phyloP scores from a whole-genome alignment of 179 eudicot species.

The Nepenthes alata region DNA sequence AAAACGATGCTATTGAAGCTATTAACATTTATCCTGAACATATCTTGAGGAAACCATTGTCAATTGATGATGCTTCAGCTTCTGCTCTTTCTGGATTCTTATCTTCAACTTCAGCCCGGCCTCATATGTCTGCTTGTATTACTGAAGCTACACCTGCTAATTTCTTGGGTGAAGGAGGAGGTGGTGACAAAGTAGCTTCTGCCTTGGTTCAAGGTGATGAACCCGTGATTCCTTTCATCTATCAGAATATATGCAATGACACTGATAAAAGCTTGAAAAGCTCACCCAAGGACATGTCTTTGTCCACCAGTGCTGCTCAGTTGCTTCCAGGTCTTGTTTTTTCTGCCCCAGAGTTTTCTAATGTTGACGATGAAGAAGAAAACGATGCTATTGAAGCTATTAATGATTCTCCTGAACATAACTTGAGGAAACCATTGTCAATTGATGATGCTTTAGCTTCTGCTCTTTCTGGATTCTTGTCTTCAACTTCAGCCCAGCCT shows the following conservation, averaged over 20 bases:
- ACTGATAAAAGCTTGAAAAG: no score
- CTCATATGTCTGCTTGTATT: slow-evolving; percentile 11
- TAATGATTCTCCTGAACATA: slow-evolving; percentile 20
- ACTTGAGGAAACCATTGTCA: slow-evolving; percentile 38
- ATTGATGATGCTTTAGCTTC: slow-evolving; percentile 82
- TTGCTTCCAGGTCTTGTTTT: slow-evolving; percentile 46
- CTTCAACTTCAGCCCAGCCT: slow-evolving; percentile 24
- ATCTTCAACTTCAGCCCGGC: slow-evolving; percentile 22
- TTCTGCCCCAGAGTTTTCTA: slow-evolving; percentile 65
- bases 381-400: slow-evolving; percentile 22
- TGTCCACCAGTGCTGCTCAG: slow-evolving; percentile 20
- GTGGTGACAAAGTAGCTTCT: slow-evolving; percentile 6
- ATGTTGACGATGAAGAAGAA: slow-evolving; percentile 53
- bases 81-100: slow-evolving; percentile 74
- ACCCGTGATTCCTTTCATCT: slow-evolving; percentile 11
- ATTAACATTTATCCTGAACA: slow-evolving; percentile 21
- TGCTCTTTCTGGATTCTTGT: slow-evolving; percentile 67
- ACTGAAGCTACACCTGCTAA: slow-evolving; percentile 19
- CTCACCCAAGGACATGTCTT: slow-evolving; percentile 9
- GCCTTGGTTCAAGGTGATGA: slow-evolving; percentile 13
- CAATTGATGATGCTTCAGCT: slow-evolving; percentile 80
- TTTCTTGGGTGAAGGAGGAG: slow-evolving; percentile 3
- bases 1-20: slow-evolving; percentile 23
- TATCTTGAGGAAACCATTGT: slow-evolving; percentile 34
- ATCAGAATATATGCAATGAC: slow-evolving; percentile 6